phyloP scores from a whole-genome alignment of 495 filamentous ascomycete genomes.

The Penicillium cosmopolitanum region DNA sequence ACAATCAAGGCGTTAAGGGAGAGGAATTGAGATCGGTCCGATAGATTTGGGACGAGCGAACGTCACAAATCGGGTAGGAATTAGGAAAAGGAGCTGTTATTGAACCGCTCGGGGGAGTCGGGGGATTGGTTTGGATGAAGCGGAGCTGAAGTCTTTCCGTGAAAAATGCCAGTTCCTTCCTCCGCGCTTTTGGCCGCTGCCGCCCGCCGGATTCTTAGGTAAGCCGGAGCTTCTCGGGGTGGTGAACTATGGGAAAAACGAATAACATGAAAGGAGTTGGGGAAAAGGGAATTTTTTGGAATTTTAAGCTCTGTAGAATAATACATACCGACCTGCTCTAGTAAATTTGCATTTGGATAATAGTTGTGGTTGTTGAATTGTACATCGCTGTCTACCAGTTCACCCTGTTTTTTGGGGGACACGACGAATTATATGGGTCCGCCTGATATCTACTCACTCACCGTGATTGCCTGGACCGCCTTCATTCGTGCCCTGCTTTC shows the following conservation, averaged over 20 bases:
- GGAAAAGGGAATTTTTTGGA: not conserved
- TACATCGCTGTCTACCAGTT: constrained; percentile 13
- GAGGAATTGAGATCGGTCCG: constrained; percentile 42
- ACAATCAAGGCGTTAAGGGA: constrained; percentile 19
- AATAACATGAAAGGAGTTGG: not conserved
- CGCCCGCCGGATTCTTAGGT: constrained; percentile 33
- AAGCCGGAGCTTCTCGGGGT: constrained; percentile 18
- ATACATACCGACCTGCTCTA: too few species aligned
- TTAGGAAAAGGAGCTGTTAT: constrained; percentile 26
- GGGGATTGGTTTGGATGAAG: constrained; percentile 23
- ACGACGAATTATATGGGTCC: constrained; percentile 11
- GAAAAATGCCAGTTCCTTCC: constrained; percentile 38
- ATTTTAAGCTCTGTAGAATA: too few species aligned
- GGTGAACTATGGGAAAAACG: not conserved
- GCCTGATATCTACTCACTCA: constrained; percentile 26
- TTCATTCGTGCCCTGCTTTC: constrained; percentile 10
- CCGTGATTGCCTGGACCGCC: constrained; percentile 27
- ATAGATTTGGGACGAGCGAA: constrained; percentile 32
- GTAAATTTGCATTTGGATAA: too few species aligned
- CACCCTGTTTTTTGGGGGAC: constrained; percentile 3
- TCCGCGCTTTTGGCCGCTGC: constrained; percentile 39
- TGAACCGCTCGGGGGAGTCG: constrained; percentile 28
- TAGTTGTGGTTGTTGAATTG: too few species aligned
- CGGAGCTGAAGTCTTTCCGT: constrained; percentile 34
- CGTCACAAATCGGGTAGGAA: constrained; percentile 20